Conservation (phyloP, 2,329 filamentous ascomycete species). For the Pestalotiopsis sp. region DNA sequence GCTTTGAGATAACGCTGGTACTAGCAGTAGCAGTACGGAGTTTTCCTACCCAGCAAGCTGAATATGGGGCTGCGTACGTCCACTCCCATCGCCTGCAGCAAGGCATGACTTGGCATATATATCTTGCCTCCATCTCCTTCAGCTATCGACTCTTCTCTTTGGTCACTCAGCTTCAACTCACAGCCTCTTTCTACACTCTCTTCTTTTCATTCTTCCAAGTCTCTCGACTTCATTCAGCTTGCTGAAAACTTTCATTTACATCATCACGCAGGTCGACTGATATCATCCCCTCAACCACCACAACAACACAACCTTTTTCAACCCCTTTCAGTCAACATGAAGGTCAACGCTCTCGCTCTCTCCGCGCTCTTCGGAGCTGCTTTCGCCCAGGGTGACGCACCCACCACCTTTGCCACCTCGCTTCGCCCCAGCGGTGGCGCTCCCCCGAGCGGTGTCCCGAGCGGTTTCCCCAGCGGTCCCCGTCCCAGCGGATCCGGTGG, state of each 20-base stretch:
- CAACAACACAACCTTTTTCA: not conserved
- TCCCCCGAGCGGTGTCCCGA: slow-evolving; percentile 2
- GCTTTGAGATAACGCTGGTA: not conserved
- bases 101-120: not conserved
- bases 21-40: not conserved
- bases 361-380: slow-evolving; percentile 11
- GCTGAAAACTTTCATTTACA: slow-evolving; percentile 13
- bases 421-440: slow-evolving; percentile 8
- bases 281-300: not conserved
- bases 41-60: not conserved
- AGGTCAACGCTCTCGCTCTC: slow-evolving; percentile 14
- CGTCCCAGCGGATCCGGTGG: not conserved
- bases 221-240: slow-evolving; percentile 10
- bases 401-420: slow-evolving; percentile 4
- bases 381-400: not conserved
- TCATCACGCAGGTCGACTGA: slow-evolving; percentile 14
- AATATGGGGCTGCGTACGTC: not conserved
- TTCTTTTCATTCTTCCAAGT: slow-evolving; percentile 1
- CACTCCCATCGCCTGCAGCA: not conserved
- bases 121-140: not conserved
- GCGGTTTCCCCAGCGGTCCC: slow-evolving; percentile 8
- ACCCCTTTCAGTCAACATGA: slow-evolving; percentile 10
- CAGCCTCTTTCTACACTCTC: not conserved
- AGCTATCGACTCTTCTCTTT: not conserved
- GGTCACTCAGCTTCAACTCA: not conserved